A percentile compares a stretch with the other conserved stretches of the same genome.
phyloP scores from a whole-genome alignment of 768 basidiomycete genomes.

The Lactifluus piperatus region DNA sequence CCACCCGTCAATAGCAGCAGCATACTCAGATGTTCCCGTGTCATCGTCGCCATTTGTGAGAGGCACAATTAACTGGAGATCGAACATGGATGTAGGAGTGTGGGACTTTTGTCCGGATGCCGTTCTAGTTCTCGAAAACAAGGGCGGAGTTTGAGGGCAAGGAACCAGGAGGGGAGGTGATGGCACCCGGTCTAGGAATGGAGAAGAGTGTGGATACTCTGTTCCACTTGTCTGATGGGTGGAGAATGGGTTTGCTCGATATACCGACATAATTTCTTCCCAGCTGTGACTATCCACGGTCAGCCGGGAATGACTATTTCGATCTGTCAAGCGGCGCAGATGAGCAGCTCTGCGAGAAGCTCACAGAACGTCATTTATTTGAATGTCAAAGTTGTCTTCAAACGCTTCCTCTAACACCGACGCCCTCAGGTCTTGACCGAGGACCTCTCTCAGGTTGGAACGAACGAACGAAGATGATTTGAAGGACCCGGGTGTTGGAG shows the following conservation, averaged over 20 bases:
- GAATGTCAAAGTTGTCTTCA: not conserved
- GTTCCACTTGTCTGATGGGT: not conserved
- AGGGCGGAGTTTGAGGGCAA: slow-evolving; percentile 4
- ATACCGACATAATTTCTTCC: not conserved
- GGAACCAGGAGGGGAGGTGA: not conserved
- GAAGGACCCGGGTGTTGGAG: slow-evolving; percentile 2
- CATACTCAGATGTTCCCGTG: not conserved
- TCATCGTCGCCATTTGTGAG: not conserved
- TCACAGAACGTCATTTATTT: not conserved
- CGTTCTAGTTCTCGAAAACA: not conserved
- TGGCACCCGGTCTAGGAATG: not conserved
- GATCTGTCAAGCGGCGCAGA: not conserved
- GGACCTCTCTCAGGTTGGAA: not conserved
- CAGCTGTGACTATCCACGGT: not conserved
- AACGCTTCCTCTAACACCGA: not conserved
- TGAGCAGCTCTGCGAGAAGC: not conserved
- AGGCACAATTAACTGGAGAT: not conserved
- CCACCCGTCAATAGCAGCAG: not conserved
- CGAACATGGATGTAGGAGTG: slow-evolving; percentile 1
- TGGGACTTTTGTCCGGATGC: not conserved
- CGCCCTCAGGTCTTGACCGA: not conserved
- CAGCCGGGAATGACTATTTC: not conserved
- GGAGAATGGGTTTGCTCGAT: slow-evolving; percentile 1
- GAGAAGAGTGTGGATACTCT: not conserved
- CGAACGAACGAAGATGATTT: not conserved